Conservation (phyloP, 129 eudicot species). For the Helichrysum umbraculigerum region DNA sequence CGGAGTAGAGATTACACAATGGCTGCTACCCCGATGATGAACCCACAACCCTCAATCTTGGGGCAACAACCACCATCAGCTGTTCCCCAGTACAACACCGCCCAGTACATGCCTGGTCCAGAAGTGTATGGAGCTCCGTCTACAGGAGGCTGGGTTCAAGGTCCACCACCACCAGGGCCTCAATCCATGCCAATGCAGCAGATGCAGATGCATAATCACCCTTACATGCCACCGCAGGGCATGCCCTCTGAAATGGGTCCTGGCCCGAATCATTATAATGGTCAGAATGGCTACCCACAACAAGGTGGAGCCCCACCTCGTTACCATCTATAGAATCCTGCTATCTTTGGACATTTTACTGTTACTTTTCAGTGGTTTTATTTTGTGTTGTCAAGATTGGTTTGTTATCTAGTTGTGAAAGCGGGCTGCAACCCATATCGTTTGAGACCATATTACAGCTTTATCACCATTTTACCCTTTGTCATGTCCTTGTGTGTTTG, state of each 20-base stretch:
- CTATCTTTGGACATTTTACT: not conserved
- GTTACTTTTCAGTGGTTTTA: not conserved
- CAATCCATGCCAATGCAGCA: slow-evolving; percentile 49
- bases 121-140: slow-evolving; percentile 48
- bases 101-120: slow-evolving; percentile 61
- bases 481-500: not conserved
- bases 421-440: not conserved
- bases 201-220: slow-evolving; percentile 57
- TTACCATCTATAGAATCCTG: slow-evolving; percentile 52
- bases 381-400: slow-evolving; percentile 19
- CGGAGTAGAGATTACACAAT: slow-evolving; percentile 91
- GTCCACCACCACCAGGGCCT: slow-evolving; percentile 38
- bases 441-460: slow-evolving; percentile 18
- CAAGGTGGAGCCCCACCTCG: slow-evolving; percentile 60
- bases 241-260: slow-evolving; percentile 51
- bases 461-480: not conserved
- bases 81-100: slow-evolving; percentile 40
- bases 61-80: slow-evolving; percentile 82
- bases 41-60: slow-evolving; percentile 67
- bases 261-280: slow-evolving; percentile 40
- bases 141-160: slow-evolving; percentile 67
- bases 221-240: slow-evolving; percentile 50
- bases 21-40: slow-evolving; percentile 50
- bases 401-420: slow-evolving; percentile 19
- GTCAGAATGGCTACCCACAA: slow-evolving; percentile 55